A percentile compares a stretch with the other conserved stretches of the same genome.
These are phyloP conservation scores for Ascoidea asiatica DNA, from an alignment of 805 yeast genomes.

Conservation along the genomic window DNA sequence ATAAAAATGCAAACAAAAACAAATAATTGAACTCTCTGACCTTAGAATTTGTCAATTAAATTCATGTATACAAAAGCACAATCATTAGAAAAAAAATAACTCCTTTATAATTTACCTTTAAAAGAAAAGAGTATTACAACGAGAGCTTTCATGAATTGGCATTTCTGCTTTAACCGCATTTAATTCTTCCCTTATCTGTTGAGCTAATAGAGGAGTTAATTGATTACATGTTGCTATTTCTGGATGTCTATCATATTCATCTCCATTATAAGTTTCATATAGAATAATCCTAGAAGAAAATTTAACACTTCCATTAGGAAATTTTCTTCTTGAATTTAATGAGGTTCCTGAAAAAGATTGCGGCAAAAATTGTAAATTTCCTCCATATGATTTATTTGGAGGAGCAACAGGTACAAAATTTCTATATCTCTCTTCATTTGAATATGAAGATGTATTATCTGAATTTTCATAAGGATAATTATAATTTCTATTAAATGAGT, in stretches of 20 bases:
- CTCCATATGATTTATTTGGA: constrained; percentile 22
- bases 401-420: too few species aligned
- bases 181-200: constrained; percentile 73
- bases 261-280: constrained; percentile 71
- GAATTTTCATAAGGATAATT: constrained; percentile 13
- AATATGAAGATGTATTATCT: constrained; percentile 18
- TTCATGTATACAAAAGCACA: too few species aligned
- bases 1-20: too few species aligned
- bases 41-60: too few species aligned
- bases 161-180: constrained; percentile 67
- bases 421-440: too few species aligned
- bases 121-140: constrained; percentile 74
- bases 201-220: constrained; percentile 77
- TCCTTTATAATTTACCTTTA: too few species aligned
- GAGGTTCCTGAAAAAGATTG: neutral
- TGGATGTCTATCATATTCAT: constrained; percentile 86
- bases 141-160: constrained; percentile 72
- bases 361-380: neutral
- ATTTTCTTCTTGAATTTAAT: neutral
- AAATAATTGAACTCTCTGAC: too few species aligned
- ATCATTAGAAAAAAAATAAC: too few species aligned
- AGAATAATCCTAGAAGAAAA: constrained; percentile 76
- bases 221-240: constrained; percentile 88
- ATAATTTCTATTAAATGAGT: neutral
- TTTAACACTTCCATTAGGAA: constrained; percentile 22